Evolutionary conservation across 768 basidiomycete species (phyloP).

Genomic region (Lentinula aciculospora): DNA sequence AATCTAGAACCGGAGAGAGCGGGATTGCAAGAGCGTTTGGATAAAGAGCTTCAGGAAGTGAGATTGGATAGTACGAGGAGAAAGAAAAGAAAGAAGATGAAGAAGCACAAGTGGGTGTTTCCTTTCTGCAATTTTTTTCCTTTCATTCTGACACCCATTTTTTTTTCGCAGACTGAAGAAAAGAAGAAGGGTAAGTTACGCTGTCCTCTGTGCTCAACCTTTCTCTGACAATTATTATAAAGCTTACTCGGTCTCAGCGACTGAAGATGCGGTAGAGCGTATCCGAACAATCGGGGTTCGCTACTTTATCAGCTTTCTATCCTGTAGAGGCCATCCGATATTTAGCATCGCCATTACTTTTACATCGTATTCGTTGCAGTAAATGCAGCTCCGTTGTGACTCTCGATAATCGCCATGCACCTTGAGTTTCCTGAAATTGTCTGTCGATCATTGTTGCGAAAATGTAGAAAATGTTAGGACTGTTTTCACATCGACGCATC

Average conservation of each 20-base stretch:
- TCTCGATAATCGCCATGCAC: too few relatives aligned
- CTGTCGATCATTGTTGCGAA: too few relatives aligned
- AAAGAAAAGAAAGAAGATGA: constrained; percentile 91
- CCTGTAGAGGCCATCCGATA: neutral
- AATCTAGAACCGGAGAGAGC: constrained; percentile 44
- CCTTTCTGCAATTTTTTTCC: constrained; percentile 5
- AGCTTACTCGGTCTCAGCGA: constrained; percentile 4
- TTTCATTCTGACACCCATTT: constrained; percentile 7
- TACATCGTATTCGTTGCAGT: neutral
- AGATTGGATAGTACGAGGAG: constrained; percentile 78
- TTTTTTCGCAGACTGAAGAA: constrained; percentile 66
- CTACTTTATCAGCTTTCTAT: neutral
- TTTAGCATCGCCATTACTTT: neutral
- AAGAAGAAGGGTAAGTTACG: constrained; percentile 69
- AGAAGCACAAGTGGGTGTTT: constrained; percentile 84
- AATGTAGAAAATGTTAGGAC: too few relatives aligned
- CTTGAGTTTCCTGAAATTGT: too few relatives aligned
- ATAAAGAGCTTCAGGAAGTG: constrained; percentile 59
- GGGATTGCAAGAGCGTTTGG: constrained; percentile 45
- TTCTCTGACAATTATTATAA: neutral
- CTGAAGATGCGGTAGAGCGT: constrained; percentile 2
- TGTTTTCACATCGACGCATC: too few relatives aligned
- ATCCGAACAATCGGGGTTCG: neutral
- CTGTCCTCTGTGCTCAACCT: neutral
- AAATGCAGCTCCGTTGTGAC: neutral